phyloP scores from a whole-genome alignment of 176 grass and related monocot genomes.

The Dactylis glomerata region DNA sequence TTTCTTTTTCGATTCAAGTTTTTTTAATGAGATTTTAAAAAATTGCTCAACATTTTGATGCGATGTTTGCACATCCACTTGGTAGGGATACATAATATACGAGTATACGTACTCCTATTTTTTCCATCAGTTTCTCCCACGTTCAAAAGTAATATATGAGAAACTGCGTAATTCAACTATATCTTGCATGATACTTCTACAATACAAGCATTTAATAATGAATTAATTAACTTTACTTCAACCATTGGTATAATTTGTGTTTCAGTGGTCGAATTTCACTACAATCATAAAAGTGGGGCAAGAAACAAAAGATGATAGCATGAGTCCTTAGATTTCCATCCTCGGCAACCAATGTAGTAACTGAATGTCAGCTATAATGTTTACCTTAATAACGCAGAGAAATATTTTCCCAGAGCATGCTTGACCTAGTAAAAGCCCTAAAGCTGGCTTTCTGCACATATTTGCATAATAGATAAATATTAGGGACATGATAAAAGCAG shows the following conservation, averaged over 20 bases:
- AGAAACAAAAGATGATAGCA: too few relatives aligned
- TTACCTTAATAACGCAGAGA: constrained; percentile 16
- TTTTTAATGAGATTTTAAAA: too few relatives aligned
- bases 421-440: not conserved
- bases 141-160: not conserved
- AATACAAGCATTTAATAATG: not conserved
- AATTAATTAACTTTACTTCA: not conserved
- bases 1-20: too few relatives aligned
- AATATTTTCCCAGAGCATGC: not conserved
- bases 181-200: not conserved
- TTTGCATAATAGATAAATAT: not conserved
- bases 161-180: not conserved
- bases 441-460: not conserved
- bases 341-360: not conserved
- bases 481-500: not conserved
- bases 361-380: not conserved
- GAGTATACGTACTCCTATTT: not conserved
- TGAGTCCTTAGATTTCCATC: not conserved
- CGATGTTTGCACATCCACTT: too few relatives aligned
- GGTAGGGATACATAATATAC: not conserved
- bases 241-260: not conserved
- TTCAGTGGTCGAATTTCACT: not conserved
- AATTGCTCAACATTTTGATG: too few relatives aligned
- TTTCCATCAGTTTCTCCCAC: not conserved
- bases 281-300: not conserved